phyloP scores from a whole-genome alignment of 2,329 filamentous ascomycete species.

The Botryotinia convoluta region DNA sequence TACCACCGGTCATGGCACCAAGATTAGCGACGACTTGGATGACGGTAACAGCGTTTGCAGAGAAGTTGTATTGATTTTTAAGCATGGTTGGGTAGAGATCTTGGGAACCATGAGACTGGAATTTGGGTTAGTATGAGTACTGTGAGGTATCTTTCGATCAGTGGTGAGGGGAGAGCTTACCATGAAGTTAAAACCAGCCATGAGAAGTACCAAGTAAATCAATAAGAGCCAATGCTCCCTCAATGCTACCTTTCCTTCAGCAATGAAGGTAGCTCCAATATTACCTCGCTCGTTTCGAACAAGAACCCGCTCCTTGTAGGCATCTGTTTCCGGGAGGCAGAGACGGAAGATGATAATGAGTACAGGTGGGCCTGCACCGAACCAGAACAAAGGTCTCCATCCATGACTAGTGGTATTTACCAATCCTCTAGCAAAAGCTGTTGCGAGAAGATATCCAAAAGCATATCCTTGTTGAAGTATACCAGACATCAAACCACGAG shows the following conservation, averaged over 20 bases:
- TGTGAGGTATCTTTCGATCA: neutral
- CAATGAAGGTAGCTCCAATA: slow-evolving; percentile 65
- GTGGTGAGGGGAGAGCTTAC: slow-evolving; percentile 56
- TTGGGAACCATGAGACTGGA: slow-evolving; percentile 40
- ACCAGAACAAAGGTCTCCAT: slow-evolving; percentile 89
- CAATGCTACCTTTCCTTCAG: slow-evolving; percentile 75
- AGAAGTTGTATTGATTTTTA: slow-evolving; percentile 51
- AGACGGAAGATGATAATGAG: slow-evolving; percentile 78
- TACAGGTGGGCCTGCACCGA: slow-evolving; percentile 75
- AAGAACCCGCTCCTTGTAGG: slow-evolving; percentile 64
- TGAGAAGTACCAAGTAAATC: slow-evolving; percentile 77
- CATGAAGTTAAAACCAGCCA: slow-evolving; percentile 94
- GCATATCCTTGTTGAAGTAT: slow-evolving; percentile 81
- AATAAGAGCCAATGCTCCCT: slow-evolving; percentile 78
- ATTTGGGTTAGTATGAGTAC: neutral
- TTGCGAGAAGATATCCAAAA: slow-evolving; percentile 76
- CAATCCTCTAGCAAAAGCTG: slow-evolving; percentile 63
- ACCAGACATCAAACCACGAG: slow-evolving; percentile 76
- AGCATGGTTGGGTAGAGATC: slow-evolving; percentile 62
- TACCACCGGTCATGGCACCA: slow-evolving; percentile 67
- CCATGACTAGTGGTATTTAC: slow-evolving; percentile 73
- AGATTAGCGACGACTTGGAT: slow-evolving; percentile 72
- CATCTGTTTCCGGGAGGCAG: slow-evolving; percentile 73
- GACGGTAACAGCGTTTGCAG: slow-evolving; percentile 52
- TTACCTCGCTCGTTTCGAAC: slow-evolving; percentile 59